Percentiles rank a stretch among this genome's conserved stretches.
Evolutionary conservation across 805 yeast genomes (phyloP).

Genomic region (Lipomyces oligophaga): DNA sequence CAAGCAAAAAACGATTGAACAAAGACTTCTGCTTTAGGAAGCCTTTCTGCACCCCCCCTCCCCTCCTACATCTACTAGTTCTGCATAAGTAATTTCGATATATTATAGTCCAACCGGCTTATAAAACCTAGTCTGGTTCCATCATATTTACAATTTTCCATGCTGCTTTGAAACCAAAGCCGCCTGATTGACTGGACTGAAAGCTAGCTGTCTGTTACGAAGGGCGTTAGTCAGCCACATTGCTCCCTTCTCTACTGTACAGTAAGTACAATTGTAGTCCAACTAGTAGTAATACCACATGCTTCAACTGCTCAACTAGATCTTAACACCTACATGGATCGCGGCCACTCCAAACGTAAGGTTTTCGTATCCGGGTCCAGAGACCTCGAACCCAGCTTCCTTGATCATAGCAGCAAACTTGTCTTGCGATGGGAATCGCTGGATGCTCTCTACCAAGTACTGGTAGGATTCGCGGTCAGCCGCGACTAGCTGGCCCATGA

Average conservation of each 20-base stretch:
- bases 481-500: conserved; percentile 93
- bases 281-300: too few species aligned
- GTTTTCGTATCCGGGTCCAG: conserved; percentile 88
- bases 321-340: conserved; percentile 88
- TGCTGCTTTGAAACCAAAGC: too few species aligned
- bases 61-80: too few species aligned
- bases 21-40: too few species aligned
- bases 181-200: too few species aligned
- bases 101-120: too few species aligned
- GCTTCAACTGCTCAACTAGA: background rate
- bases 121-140: too few species aligned
- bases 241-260: background rate
- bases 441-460: conserved; percentile 90
- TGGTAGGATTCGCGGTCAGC: conserved; percentile 95
- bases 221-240: background rate
- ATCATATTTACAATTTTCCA: too few species aligned
- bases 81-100: too few species aligned
- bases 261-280: background rate
- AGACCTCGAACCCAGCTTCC: conserved; percentile 90
- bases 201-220: too few species aligned
- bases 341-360: conserved; percentile 94
- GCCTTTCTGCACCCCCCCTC: too few species aligned
- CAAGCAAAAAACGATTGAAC: too few species aligned
- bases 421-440: conserved; percentile 88
- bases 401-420: conserved; percentile 86